Evolutionary conservation across 352 stramenopile species (phyloP).

Genomic region (Globisporangium parvum): DNA sequence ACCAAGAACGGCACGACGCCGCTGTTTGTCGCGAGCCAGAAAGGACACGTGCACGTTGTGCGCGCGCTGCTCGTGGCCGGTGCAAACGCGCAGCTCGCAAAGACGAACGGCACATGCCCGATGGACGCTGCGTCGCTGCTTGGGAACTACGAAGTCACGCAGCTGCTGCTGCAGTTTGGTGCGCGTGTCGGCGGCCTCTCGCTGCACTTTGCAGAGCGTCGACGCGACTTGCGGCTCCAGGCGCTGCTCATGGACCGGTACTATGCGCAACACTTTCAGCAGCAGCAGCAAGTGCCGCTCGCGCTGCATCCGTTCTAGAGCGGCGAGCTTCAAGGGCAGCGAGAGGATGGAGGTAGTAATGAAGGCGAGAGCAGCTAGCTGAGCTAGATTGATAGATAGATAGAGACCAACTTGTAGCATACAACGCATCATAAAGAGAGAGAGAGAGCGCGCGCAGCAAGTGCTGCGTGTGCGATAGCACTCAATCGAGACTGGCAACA

Average conservation of each 20-base stretch:
- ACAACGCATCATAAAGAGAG: too few relatives aligned
- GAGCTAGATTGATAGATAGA: too few relatives aligned
- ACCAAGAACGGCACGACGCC: conserved; percentile 63
- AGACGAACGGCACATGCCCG: conserved; percentile 67
- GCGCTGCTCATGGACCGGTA: conserved; percentile 57
- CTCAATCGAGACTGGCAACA: too few relatives aligned
- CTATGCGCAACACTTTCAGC: conserved; percentile 44
- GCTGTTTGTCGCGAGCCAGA: conserved; percentile 75
- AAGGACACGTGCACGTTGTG: conserved; percentile 50
- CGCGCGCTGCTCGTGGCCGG: conserved; percentile 46
- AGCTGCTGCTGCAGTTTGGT: conserved; percentile 59
- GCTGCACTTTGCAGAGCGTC: conserved; percentile 70
- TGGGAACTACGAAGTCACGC: conserved; percentile 50
- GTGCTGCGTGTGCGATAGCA: too few relatives aligned
- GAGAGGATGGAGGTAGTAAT: neutral
- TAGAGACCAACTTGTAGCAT: neutral
- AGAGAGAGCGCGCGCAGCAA: too few relatives aligned
- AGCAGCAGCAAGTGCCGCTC: conserved; percentile 3
- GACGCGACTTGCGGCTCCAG: conserved; percentile 52
- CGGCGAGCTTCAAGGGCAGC: neutral
- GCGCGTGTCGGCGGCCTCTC: conserved; percentile 55
- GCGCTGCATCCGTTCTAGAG: conserved; percentile 5
- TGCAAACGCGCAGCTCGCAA: conserved; percentile 46
- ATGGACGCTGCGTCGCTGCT: conserved; percentile 66
- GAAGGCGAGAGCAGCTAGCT: too few relatives aligned